Evolutionary conservation across 2,329 filamentous ascomycete genomes (phyloP).

Genomic region (Colletotrichum euphorbiae): DNA sequence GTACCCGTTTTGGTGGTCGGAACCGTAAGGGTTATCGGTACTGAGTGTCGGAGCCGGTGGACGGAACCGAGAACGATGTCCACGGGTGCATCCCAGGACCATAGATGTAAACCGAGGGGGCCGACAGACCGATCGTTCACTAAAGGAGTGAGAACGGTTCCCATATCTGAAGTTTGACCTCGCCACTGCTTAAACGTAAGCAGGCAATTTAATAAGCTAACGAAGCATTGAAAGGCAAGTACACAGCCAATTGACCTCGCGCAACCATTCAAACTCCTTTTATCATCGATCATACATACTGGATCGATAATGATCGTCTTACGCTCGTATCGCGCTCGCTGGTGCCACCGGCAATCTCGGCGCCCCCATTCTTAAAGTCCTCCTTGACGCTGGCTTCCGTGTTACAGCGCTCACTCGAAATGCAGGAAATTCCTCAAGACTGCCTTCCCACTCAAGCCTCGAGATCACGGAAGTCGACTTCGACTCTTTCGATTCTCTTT

Average conservation of each 20-base stretch:
- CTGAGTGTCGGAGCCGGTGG: background rate
- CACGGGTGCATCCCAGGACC: background rate
- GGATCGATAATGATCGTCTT: too few relatives aligned
- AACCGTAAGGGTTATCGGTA: background rate
- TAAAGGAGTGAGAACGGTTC: too few relatives aligned
- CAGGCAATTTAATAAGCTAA: too few relatives aligned
- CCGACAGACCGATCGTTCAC: too few relatives aligned
- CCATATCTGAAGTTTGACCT: too few relatives aligned
- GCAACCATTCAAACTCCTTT: too few relatives aligned
- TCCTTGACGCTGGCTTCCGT: constrained; percentile 2
- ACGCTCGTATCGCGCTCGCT: too few relatives aligned
- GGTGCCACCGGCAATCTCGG: constrained; percentile 14
- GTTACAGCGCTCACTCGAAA: constrained; percentile 14
- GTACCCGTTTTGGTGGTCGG: background rate
- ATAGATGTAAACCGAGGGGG: too few relatives aligned
- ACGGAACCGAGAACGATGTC: background rate
- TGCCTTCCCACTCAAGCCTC: background rate
- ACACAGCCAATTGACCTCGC: too few relatives aligned
- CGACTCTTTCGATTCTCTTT: background rate
- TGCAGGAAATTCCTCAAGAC: background rate
- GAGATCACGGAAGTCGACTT: background rate
- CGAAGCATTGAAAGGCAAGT: too few relatives aligned
- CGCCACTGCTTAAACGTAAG: too few relatives aligned
- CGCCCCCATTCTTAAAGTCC: background rate
- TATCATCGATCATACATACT: too few relatives aligned